Base-by-base conservation (phyloP, 495 filamentous ascomycete genomes). In the Penicillium simplicissimum region DNA sequence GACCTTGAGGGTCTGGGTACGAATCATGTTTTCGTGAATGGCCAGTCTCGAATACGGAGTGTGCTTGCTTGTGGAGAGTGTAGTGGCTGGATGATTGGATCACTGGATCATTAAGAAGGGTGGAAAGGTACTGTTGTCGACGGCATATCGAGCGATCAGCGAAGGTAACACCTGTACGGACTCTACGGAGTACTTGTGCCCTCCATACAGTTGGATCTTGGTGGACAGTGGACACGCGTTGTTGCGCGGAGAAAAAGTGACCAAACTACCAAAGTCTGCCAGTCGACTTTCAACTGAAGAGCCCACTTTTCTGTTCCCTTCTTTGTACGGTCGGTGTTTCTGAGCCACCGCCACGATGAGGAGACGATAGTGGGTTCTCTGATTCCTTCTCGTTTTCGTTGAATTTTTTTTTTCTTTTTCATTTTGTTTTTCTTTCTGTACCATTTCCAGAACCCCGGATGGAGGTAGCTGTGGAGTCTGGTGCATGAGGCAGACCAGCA, bases 391-490 rank as follows among this genome's bases (percentile, higher is more conserved):
- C 14, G 23, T 45, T 45, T 45, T 21, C 9, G 8, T 42, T n/a
- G 17, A 3, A 21, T 52, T 9, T 25, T 19, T 40, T 25, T 31
- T 19, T 42, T 17, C 58, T 52, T 34, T 28, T 59, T 55, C 49
- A 62, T 60, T 68, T 57, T 65, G n/a, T 68, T 53, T 38, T 55
- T 63, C 37, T 63, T 63, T 73, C 61, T 55, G 57, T 64, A 56
- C 67, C 42, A 45, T 45, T 76, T 64, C 69, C 62, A 71, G 69
- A 71, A 69, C 69, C 69, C 69, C 69, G 67, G 69, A 71, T 62
- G 67, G 60, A 58, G 54, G 53, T 21, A 17, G 36, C 19, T 54
- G 52, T 55, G 52, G 52, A 40, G 52, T 36, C 49, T 33, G 57
- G 21, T 9, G 48, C 19, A 28, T 28, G 11, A 28, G 45, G 40